phyloP scores from a whole-genome alignment of 805 yeast genomes.

The Zygosaccharomyces rouxii region DNA sequence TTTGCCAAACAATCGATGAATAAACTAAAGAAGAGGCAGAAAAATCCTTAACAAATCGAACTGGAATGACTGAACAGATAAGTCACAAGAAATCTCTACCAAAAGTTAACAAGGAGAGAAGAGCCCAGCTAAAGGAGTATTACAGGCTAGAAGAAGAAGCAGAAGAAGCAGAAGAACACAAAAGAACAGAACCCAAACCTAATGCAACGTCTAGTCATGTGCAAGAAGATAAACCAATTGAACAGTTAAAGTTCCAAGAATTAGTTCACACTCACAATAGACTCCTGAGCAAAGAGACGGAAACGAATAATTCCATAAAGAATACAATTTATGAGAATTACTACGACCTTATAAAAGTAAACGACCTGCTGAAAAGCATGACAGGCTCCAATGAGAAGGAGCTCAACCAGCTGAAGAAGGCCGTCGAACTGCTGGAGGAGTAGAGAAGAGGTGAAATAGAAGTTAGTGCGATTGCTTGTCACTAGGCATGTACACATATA shows the following conservation, averaged over 20 bases:
- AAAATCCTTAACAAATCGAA: not conserved
- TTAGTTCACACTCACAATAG: conserved; percentile 28
- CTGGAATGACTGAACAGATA: conserved; percentile 29
- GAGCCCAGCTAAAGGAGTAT: conserved; percentile 26
- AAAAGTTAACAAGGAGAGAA: conserved; percentile 23
- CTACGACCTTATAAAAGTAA: conserved; percentile 65
- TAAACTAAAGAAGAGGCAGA: not conserved
- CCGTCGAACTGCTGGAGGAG: conserved; percentile 9
- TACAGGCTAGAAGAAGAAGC: conserved; percentile 18
- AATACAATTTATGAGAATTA: conserved; percentile 72
- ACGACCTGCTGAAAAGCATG: conserved; percentile 45
- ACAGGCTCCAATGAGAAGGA: conserved; percentile 13
- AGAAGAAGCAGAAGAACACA: not conserved
- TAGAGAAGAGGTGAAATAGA: not conserved
- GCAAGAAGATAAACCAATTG: conserved; percentile 12
- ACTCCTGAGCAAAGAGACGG: conserved; percentile 29
- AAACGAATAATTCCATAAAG: conserved; percentile 46
- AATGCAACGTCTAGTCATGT: not conserved
- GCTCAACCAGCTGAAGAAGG: conserved; percentile 15
- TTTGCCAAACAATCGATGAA: not conserved
- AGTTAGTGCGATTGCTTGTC: not conserved
- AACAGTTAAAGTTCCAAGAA: conserved; percentile 20
- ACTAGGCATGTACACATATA: too few relatives aligned
- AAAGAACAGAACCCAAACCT: not conserved
- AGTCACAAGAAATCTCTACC: conserved; percentile 30